These are phyloP conservation scores for Aspergillus mulundensis DNA, from an alignment of 495 filamentous ascomycete genomes.

Conservation along the genomic window DNA sequence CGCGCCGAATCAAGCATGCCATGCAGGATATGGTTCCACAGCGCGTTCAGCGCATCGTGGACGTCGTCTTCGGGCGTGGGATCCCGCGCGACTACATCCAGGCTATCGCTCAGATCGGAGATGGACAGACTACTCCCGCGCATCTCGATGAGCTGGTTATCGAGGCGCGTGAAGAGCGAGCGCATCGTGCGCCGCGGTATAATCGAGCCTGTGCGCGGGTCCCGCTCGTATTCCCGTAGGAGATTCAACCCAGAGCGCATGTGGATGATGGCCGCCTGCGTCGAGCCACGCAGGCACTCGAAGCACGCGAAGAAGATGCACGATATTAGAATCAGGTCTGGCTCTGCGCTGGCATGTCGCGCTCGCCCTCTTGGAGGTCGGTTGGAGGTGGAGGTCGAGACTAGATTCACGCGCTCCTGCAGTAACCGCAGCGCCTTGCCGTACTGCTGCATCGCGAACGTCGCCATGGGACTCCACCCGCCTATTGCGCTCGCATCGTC, in stretches of 20 bases:
- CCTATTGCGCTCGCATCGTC: not conserved
- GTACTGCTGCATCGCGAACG: constrained; percentile 7
- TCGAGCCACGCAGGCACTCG: not conserved
- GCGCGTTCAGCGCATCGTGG: not conserved
- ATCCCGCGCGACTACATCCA: not conserved
- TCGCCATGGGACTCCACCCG: constrained; percentile 2
- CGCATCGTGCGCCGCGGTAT: not conserved
- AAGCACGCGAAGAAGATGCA: constrained; percentile 7
- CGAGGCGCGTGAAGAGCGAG: constrained; percentile 1
- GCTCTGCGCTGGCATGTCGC: too few species aligned
- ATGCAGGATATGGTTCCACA: constrained; percentile 5
- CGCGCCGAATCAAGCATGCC: constrained; percentile 1
- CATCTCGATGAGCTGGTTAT: constrained; percentile 7
- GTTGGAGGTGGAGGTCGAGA: too few species aligned
- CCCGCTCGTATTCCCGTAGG: not conserved
- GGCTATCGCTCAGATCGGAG: not conserved
- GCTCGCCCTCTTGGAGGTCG: too few species aligned
- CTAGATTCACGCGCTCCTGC: constrained; percentile 1
- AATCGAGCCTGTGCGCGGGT: not conserved
- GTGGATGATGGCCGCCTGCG: not conserved
- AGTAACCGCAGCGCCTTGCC: constrained; percentile 2
- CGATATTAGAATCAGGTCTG: not conserved
- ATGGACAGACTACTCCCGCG: not conserved
- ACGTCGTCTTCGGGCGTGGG: not conserved
- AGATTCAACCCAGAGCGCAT: constrained; percentile 3